Evolutionary conservation across 129 eudicot genomes (phyloP).

Genomic region (Mikania micrantha): DNA sequence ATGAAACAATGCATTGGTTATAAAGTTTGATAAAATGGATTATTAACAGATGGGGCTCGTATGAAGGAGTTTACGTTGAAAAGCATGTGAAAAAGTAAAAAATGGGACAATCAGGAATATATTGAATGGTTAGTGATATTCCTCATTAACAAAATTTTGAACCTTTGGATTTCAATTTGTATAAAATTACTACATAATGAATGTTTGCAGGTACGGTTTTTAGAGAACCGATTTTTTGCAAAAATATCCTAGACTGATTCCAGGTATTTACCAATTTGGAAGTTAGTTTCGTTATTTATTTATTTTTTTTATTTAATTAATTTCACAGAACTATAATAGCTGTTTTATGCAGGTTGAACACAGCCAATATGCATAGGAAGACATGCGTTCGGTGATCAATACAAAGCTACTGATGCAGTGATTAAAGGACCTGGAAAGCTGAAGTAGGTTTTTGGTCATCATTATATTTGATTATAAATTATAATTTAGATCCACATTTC

Average conservation of each 20-base stretch:
- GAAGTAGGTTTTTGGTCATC: slow-evolving; percentile 70
- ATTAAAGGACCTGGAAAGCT: slow-evolving; percentile 91
- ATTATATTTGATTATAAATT: not conserved
- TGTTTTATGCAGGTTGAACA: slow-evolving; percentile 62
- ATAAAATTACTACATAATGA: not conserved
- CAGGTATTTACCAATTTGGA: slow-evolving; percentile 37
- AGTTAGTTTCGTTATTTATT: not conserved
- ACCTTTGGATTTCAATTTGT: not conserved
- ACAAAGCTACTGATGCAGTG: slow-evolving; percentile 83
- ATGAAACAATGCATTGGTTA: not conserved
- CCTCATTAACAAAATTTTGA: not conserved
- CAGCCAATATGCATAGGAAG: slow-evolving; percentile 97
- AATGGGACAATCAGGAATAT: slow-evolving; percentile 90
- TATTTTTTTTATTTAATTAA: not conserved
- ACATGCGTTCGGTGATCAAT: slow-evolving; percentile 98
- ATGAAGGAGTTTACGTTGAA: slow-evolving; percentile 66
- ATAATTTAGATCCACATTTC: not conserved
- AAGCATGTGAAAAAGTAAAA: slow-evolving; percentile 87
- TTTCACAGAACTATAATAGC: not conserved
- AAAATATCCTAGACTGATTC: slow-evolving; percentile 73
- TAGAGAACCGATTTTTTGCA: slow-evolving; percentile 89
- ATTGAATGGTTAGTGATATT: slow-evolving; percentile 48
- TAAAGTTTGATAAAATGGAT: not conserved
- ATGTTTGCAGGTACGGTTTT: slow-evolving; percentile 71
- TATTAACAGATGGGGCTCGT: slow-evolving; percentile 40